Evolutionary conservation across 1,284 basidiomycete species (phyloP), one percentile per base, ranked within the genome.

Genomic region (Moesziomyces antarcticus): DNA sequence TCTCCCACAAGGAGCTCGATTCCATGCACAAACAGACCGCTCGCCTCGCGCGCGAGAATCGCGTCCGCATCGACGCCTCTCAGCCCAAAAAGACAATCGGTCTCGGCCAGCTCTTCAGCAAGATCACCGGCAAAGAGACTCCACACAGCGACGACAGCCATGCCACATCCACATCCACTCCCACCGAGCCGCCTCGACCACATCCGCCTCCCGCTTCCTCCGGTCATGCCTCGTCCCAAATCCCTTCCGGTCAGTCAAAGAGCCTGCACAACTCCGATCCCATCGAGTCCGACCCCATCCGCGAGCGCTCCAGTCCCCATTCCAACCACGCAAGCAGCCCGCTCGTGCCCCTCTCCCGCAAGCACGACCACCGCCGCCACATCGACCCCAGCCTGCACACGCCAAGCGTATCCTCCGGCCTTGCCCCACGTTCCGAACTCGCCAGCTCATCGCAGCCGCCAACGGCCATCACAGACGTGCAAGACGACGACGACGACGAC

Each of bases 1-100:
- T 81, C 16, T 71, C 51, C 56, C 77, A 77, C 35, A 79, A 81
- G 53, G 78, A 81, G 40, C 37, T 73, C 30, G 77, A 79, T 18
- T 66, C 55, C 50, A 82, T 81, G 80, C 73, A 82, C 53, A 54
- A 66, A 6, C 73, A 77, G 45, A 70, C 77, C 1, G 80, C 80
- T 4, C 68, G 70, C 5, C 60, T 79, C 9, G 75, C 73, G 14
- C 77, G 80, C 52, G 74, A 80, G 43, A 60, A 79, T 24, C 70
- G 73, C 35, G 52, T 72, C 8, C 50, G 52, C 18, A 52, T 75
- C 9, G 53, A 58, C 4, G 57, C 56, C 10, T 30, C 48, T 3
- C 74, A 75, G 37, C 74, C 60, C 14, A 77, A 73, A 54, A 68
- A 67, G 56, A 76, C 70, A 54, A 68, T 74, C 52, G 64, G 64